Evolutionary conservation across 179 eudicot species (phyloP), one percentile per base, ranked within the genome.

Genomic region (Beta macrorhiza): DNA sequence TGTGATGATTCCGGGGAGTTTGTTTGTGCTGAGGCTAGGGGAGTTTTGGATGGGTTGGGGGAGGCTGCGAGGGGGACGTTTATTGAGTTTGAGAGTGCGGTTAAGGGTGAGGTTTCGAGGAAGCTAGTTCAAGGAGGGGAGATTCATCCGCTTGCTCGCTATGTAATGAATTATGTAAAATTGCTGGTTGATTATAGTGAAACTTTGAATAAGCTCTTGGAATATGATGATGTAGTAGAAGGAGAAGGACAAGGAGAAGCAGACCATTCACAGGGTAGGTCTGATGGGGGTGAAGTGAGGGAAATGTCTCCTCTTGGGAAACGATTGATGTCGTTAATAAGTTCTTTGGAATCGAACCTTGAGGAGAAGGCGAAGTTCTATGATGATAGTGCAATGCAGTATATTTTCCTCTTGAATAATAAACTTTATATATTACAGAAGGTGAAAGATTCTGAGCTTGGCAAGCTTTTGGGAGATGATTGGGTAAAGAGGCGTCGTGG

Each of bases 141-240:
- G 82, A 88, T 97, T 78, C 99, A 97, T 56, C 99, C 98, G 0
- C 72, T 97, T 76, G 85, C 93, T 0, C 86, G 97, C 0, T 94
- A 97, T 84, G 98, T 94, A n/a, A 94, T 97, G 99, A 97, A 94
- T 85, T 97, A 97, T 87, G 89, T 90, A 19, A 94, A 89, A 78
- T 87, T 94, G 81, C 87, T 97, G 53, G 97, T 91, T 52, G 99
- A 92, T 90, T 97, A 97, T 75, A 85, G 97, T 77, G 89, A 83
- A 67, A 83, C 97, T 14, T 80, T 97, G 56, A 90, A 94, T 85
- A 74, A 79, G 56, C 87, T 94, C 15, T 79, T 93, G 67, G 87
- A 83, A 22, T 64, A 55, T 37, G 88, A 82, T 67, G 83, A 82
- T 67, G 83, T 11, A 20, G 78, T 76, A 17, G 87, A 70, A 19